These are phyloP conservation scores for Coffea humblotiana DNA, from an alignment of 305 asterid genomes.

Conservation along the genomic window DNA sequence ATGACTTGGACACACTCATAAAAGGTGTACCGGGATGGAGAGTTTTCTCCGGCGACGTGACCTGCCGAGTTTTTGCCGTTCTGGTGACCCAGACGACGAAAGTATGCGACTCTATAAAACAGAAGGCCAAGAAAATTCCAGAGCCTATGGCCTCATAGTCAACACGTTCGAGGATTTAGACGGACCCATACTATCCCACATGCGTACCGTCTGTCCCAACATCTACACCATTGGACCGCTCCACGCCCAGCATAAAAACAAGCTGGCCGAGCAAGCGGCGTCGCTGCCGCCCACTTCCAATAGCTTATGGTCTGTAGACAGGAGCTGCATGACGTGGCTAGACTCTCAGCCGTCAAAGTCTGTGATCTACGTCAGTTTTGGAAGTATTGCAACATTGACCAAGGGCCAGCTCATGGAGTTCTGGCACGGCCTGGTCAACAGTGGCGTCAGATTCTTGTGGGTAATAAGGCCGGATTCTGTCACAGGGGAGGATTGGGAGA, in stretches of 20 bases:
- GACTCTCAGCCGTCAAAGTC: constrained; percentile 27
- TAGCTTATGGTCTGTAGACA: constrained; percentile 37
- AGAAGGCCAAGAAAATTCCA: constrained; percentile 34
- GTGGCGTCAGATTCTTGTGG: constrained; percentile 34
- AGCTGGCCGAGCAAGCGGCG: not conserved
- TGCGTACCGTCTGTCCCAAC: constrained; percentile 33
- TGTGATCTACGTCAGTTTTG: constrained; percentile 39
- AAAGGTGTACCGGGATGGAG: constrained; percentile 57
- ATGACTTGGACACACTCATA: constrained; percentile 51
- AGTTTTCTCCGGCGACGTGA: constrained; percentile 61
- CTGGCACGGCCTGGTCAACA: constrained; percentile 38
- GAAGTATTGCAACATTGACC: constrained; percentile 30
- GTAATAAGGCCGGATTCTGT: constrained; percentile 40
- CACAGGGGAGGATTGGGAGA: constrained; percentile 14
- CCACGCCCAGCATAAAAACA: constrained; percentile 26
- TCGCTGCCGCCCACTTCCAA: not conserved
- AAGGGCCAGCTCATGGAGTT: constrained; percentile 28
- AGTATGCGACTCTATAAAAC: constrained; percentile 33
- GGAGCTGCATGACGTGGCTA: constrained; percentile 36
- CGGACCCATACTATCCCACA: constrained; percentile 25
- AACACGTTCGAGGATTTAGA: constrained; percentile 41
- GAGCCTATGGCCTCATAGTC: constrained; percentile 38
- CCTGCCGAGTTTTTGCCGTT: constrained; percentile 53
- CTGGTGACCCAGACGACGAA: constrained; percentile 27
- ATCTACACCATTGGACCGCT: constrained; percentile 39